Percentiles rank a stretch among this genome's conserved stretches.
Evolutionary conservation across 495 filamentous ascomycete species (phyloP).

Genomic region (Staphylotrichum longicolle): DNA sequence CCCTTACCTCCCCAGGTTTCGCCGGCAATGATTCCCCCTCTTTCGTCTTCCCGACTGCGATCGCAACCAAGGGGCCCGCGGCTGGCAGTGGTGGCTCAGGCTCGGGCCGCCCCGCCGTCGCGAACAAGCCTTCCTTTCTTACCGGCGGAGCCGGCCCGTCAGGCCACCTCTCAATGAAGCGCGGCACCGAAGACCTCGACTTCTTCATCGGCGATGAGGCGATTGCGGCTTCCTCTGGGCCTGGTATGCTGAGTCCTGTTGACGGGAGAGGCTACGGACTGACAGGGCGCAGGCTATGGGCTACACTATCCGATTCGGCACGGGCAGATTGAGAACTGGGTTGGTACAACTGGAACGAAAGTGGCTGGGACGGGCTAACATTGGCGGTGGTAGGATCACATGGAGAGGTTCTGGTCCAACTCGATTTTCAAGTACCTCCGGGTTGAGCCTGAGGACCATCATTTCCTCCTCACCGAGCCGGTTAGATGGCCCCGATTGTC

Average conservation of each 20-base stretch:
- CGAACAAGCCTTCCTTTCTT: constrained; percentile 90
- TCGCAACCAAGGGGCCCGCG: constrained; percentile 83
- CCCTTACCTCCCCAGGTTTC: constrained; percentile 63
- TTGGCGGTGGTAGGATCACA: constrained; percentile 67
- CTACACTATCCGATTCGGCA: constrained; percentile 97
- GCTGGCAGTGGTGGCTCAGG: constrained; percentile 69
- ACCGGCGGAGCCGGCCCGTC: constrained; percentile 81
- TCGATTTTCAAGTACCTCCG: constrained; percentile 99
- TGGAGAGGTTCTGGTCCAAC: constrained; percentile 99
- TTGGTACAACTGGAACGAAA: constrained; percentile 35
- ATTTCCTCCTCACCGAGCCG: constrained; percentile 96
- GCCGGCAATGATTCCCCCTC: constrained; percentile 98
- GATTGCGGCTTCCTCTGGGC: constrained; percentile 74
- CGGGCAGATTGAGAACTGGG: constrained; percentile 98
- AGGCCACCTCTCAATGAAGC: constrained; percentile 83
- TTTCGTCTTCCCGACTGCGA: constrained; percentile 98
- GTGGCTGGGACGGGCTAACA: constrained; percentile 24
- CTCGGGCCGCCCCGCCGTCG: constrained; percentile 83
- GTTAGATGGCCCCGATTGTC: constrained; percentile 48
- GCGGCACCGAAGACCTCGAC: constrained; percentile 95
- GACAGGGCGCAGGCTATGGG: constrained; percentile 68
- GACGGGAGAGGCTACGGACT: not conserved
- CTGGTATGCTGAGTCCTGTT: constrained; percentile 53
- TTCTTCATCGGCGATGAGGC: constrained; percentile 99
- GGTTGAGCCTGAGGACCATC: constrained; percentile 96